Evolutionary conservation across 306 rosid species (phyloP).

Genomic region (Pyrus pyrifolia): DNA sequence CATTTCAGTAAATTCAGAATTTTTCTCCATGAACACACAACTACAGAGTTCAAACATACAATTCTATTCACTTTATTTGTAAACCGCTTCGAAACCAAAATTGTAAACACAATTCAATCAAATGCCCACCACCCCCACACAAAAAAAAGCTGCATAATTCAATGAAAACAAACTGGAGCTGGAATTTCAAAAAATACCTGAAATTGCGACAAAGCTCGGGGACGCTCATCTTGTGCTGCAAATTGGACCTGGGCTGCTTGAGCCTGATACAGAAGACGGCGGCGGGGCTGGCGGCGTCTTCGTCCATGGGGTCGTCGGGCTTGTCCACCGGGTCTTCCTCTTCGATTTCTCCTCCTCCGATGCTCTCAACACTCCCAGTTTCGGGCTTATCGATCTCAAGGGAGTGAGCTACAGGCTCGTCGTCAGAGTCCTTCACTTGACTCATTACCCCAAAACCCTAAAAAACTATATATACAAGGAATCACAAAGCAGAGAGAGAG

Average conservation of each 20-base stretch:
- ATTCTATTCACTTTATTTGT: not conserved
- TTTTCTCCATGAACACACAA: not conserved
- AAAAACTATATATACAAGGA: conserved; percentile 37
- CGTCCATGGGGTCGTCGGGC: conserved; percentile 60
- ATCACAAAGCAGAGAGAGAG: conserved; percentile 16
- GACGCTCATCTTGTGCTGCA: conserved; percentile 78
- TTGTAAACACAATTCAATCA: not conserved
- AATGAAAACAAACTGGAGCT: not conserved
- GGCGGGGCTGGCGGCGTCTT: conserved; percentile 51
- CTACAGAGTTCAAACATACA: not conserved
- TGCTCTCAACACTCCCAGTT: not conserved
- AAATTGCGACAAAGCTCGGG: conserved; percentile 94
- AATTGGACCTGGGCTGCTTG: conserved; percentile 60
- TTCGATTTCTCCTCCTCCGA: not conserved
- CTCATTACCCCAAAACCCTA: conserved; percentile 49
- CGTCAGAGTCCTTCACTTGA: conserved; percentile 65
- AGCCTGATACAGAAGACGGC: conserved; percentile 73
- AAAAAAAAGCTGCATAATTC: not conserved
- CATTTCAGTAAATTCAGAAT: not conserved
- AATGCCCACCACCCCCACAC: not conserved
- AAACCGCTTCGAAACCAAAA: not conserved
- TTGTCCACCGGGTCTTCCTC: conserved; percentile 35
- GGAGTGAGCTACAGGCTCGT: conserved; percentile 45
- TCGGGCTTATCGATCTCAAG: conserved; percentile 42
- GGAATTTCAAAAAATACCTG: conserved; percentile 38